Percentiles rank a stretch among this genome's conserved stretches.
These are phyloP conservation scores for Nicotiana noctiflora DNA, from an alignment of 257 asterid genomes.

Conservation along the genomic window DNA sequence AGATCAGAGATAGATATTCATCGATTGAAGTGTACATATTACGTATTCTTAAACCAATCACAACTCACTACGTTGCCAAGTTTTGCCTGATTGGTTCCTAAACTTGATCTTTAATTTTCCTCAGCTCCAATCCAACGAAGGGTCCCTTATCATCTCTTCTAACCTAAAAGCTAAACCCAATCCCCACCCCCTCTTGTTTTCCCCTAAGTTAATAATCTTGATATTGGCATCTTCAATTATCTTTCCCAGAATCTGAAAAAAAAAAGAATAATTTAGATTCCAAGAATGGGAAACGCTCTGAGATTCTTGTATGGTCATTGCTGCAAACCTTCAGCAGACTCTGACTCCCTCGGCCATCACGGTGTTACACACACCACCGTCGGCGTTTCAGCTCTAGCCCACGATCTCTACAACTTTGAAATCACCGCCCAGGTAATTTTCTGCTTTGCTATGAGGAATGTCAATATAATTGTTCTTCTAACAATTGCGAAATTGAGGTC, in stretches of 20 bases:
- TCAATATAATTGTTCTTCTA: not conserved
- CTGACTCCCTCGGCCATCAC: constrained; percentile 53
- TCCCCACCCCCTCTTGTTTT: not conserved
- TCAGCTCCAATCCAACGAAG: not conserved
- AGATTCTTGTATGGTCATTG: constrained; percentile 52
- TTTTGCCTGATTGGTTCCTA: not conserved
- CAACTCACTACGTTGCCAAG: constrained; percentile 2
- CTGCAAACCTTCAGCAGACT: constrained; percentile 40
- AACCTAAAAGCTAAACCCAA: not conserved
- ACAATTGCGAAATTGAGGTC: not conserved
- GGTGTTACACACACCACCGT: constrained; percentile 40
- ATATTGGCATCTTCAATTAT: not conserved
- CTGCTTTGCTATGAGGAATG: not conserved
- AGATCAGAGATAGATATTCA: not conserved
- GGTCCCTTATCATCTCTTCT: constrained; percentile 5
- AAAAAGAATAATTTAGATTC: not conserved
- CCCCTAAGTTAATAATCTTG: not conserved
- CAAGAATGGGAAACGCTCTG: constrained; percentile 67
- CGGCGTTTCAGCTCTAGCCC: constrained; percentile 73
- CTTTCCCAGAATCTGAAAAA: not conserved
- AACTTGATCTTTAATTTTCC: not conserved
- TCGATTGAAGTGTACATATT: not conserved
- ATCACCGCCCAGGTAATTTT: constrained; percentile 64
- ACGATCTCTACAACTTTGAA: constrained; percentile 77
- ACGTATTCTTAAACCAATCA: constrained; percentile 11